These are phyloP conservation scores for Phytopythium vexans DNA, from an alignment of 352 stramenopile genomes.

Conservation along the genomic window DNA sequence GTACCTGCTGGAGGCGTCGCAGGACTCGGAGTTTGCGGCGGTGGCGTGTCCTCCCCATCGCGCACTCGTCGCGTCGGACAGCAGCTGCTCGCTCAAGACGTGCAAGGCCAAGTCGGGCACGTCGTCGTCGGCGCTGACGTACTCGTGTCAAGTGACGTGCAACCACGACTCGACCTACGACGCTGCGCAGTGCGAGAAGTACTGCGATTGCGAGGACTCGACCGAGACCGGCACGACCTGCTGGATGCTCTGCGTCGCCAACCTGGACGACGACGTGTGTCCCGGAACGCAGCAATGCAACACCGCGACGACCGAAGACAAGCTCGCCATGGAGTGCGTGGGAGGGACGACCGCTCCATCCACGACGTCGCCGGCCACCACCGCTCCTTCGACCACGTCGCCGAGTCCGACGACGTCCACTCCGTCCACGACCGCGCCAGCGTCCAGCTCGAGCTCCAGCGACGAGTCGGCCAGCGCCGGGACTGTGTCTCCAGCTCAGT, in stretches of 20 bases:
- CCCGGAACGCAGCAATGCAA: slow-evolving; percentile 48
- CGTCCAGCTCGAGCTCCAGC: too few species aligned
- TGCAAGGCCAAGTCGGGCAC: slow-evolving; percentile 33
- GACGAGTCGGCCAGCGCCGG: too few species aligned
- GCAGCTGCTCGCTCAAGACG: slow-evolving; percentile 39
- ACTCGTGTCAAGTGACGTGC: slow-evolving; percentile 56
- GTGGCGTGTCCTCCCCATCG: slow-evolving; percentile 45
- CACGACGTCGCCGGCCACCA: too few species aligned
- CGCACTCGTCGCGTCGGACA: slow-evolving; percentile 43
- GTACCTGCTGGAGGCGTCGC: slow-evolving; percentile 38
- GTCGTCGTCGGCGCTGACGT: slow-evolving; percentile 19
- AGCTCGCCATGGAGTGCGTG: slow-evolving; percentile 44
- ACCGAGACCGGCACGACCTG: slow-evolving; percentile 29
- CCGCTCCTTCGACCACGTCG: too few species aligned
- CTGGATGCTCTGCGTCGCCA: slow-evolving; percentile 63
- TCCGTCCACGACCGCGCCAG: too few species aligned
- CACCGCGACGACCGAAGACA: slow-evolving; percentile 23
- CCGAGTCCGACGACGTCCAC: too few species aligned
- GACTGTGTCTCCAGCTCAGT: too few species aligned
- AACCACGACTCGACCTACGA: slow-evolving; percentile 43
- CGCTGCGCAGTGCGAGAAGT: slow-evolving; percentile 27
- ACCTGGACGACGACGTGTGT: slow-evolving; percentile 37
- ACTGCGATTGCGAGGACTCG: slow-evolving; percentile 37
- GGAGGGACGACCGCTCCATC: slow-evolving; percentile 18
- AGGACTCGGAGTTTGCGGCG: slow-evolving; percentile 34